Percentiles rank a stretch among this genome's conserved stretches.
These are phyloP conservation scores for Zygosaccharomyces sapae DNA, from an alignment of 1,139 yeast species.

Conservation along the genomic window DNA sequence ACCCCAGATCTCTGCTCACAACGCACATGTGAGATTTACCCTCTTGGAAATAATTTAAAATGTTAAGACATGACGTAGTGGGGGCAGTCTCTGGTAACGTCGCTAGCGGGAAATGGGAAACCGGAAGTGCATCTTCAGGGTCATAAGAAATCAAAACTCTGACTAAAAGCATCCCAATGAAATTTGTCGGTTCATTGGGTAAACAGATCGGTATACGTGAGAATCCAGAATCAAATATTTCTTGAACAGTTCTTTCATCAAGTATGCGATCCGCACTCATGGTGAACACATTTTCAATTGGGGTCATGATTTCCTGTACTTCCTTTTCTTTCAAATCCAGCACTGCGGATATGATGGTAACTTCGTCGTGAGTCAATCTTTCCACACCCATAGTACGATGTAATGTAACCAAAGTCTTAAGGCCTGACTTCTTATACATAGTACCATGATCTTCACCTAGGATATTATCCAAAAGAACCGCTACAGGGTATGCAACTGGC, in stretches of 20 bases:
- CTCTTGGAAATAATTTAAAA: conserved; percentile 92
- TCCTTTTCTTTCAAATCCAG: conserved; percentile 89
- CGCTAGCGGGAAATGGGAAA: conserved; percentile 90
- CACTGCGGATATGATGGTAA: conserved; percentile 91
- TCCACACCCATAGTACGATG: conserved; percentile 96
- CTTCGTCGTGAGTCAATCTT: conserved; percentile 88
- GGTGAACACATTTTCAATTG: conserved; percentile 84
- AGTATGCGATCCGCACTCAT: conserved; percentile 80
- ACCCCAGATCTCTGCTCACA: conserved; percentile 85
- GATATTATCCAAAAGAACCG: conserved; percentile 70
- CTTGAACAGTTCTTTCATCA: conserved; percentile 82
- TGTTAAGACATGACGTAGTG: conserved; percentile 88
- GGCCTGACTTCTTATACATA: conserved; percentile 84
- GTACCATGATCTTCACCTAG: conserved; percentile 97
- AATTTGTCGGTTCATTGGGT: conserved; percentile 85
- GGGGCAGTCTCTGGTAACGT: conserved; percentile 92
- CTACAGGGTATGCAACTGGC: conserved; percentile 90
- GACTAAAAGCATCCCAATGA: conserved; percentile 91
- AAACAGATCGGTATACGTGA: conserved; percentile 90
- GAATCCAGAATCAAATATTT: conserved; percentile 89
- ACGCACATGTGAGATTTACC: conserved; percentile 98
- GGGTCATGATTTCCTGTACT: conserved; percentile 88
- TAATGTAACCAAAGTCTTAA: conserved; percentile 86
- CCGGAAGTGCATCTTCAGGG: conserved; percentile 92
- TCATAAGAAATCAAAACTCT: conserved; percentile 91